Evolutionary conservation across 2,329 filamentous ascomycete genomes (phyloP).

Genomic region (Neofusicoccum sp.): DNA sequence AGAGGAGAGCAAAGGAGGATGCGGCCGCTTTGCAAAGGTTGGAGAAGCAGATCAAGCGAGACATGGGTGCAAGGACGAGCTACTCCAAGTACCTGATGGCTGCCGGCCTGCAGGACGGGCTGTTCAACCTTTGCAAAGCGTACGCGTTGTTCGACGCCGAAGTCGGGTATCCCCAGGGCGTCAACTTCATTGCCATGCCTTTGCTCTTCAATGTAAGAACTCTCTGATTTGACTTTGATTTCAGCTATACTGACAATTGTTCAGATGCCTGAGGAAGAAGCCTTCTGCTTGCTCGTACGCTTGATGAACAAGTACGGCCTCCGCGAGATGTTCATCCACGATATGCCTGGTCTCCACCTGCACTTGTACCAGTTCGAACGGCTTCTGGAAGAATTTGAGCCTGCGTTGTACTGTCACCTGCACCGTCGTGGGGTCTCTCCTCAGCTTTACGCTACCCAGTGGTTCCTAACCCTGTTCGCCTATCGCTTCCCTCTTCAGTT

Average conservation of each 20-base stretch:
- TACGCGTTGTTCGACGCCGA: constrained; percentile 93
- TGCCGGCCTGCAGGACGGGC: constrained; percentile 84
- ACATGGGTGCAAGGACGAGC: constrained; percentile 88
- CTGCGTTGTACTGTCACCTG: constrained; percentile 91
- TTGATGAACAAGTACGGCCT: constrained; percentile 96
- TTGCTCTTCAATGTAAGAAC: constrained; percentile 79
- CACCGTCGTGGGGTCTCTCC: constrained; percentile 83
- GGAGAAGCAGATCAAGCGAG: constrained; percentile 87
- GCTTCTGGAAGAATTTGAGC: constrained; percentile 88
- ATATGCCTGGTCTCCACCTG: constrained; percentile 94
- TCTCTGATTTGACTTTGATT: constrained; percentile 7
- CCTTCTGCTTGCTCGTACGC: constrained; percentile 87
- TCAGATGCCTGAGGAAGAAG: constrained; percentile 94
- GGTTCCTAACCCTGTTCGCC: constrained; percentile 98
- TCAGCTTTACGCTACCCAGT: constrained; percentile 95
- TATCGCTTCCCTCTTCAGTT: constrained; percentile 96
- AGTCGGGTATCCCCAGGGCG: constrained; percentile 87
- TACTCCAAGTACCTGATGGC: constrained; percentile 95
- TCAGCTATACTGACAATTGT: constrained; percentile 25
- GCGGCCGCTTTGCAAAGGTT: constrained; percentile 71
- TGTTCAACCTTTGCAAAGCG: constrained; percentile 95
- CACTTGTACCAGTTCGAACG: constrained; percentile 94
- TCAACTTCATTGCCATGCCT: constrained; percentile 98
- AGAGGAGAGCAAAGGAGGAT: constrained; percentile 78
- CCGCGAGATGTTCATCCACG: constrained; percentile 87